Evolutionary conservation across 2,329 filamentous ascomycete species (phyloP), one percentile per base, ranked within the genome.

Genomic region (Penicillium brevicompactum): DNA sequence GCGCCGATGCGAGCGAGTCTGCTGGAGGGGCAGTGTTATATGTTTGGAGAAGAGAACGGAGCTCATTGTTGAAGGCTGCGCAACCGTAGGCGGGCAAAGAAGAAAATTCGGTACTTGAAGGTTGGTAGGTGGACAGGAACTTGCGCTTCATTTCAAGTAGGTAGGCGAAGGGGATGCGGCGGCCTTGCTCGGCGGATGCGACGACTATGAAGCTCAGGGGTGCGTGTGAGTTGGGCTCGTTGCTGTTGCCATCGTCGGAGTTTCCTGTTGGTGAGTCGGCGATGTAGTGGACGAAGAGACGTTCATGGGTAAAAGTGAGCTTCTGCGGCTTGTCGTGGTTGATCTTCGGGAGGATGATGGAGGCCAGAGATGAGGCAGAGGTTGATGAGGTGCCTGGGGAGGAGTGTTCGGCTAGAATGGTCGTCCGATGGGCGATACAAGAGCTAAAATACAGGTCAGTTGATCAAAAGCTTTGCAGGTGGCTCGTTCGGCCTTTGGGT

Each of bases 271-370:
- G 87, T 0, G 91, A 87, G 70, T 94, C 90, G 68, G 92, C 85
- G 70, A 97, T 89, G 81, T 96, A 97, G 82, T 99, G 93, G 75
- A 97, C 94, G 81, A 94, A 91, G 74, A 95, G 87, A 57, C 87
- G 82, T 77, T 92, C 90, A 76, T 97, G 92, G 40, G 91, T 95
- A 79, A 96, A 97, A 51, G 93, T 97, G 63, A 96, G 85, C 77
- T 97, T 97, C 70, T 96, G 87, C 1, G 92, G 82, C 30, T 83
- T 79, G 61, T 81, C 78, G 79, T 99, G 94, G 53, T 84, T 82
- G 80, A 99, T 96, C 75, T 96, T 96, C 55, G 95, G 94, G 43
- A 99, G 91, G 79, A 99, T 92, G 67, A 97, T 82, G 43, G 92
- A 94, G 64, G 93, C 91, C 67, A 97, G 89, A 11, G 89, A 92